Conservation (phyloP, 306 rosid species). For the Lathyrus sativus region DNA sequence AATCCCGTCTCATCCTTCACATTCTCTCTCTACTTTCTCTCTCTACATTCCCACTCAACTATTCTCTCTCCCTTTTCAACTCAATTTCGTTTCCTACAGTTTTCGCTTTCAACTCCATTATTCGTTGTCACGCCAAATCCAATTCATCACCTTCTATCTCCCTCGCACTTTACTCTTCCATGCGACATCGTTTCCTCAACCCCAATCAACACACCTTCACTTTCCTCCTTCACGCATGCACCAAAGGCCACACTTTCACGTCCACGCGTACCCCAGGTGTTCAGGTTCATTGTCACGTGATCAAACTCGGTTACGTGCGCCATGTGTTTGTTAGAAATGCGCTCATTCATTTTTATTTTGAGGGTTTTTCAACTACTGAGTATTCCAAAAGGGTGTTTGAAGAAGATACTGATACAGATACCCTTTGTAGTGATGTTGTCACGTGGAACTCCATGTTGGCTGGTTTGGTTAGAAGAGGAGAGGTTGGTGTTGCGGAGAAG, state of each 20-base stretch:
- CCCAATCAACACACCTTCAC: constrained; percentile 80
- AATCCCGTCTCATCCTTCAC: constrained; percentile 46
- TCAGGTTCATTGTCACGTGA: constrained; percentile 56
- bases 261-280: constrained; percentile 34
- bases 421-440: constrained; percentile 53
- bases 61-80: constrained; percentile 51
- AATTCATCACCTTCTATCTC: constrained; percentile 42
- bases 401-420: constrained; percentile 36
- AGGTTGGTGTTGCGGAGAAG: constrained; percentile 53
- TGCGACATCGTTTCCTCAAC: constrained; percentile 38
- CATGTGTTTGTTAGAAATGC: constrained; percentile 68
- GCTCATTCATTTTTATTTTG: constrained; percentile 60
- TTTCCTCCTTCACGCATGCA: constrained; percentile 65
- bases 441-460: constrained; percentile 76
- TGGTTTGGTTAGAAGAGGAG: constrained; percentile 53
- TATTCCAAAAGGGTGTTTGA: constrained; percentile 56
- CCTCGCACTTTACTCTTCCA: constrained; percentile 47
- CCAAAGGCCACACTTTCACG: not conserved
- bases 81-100: constrained; percentile 45
- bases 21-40: constrained; percentile 57
- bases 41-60: constrained; percentile 30
- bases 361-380: constrained; percentile 43
- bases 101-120: constrained; percentile 67
- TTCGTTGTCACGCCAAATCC: constrained; percentile 63
- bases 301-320: constrained; percentile 53